Percentiles rank a stretch among this genome's conserved stretches.
Conservation (phyloP, 2,329 filamentous ascomycete genomes). For the Penicillium expansum region DNA sequence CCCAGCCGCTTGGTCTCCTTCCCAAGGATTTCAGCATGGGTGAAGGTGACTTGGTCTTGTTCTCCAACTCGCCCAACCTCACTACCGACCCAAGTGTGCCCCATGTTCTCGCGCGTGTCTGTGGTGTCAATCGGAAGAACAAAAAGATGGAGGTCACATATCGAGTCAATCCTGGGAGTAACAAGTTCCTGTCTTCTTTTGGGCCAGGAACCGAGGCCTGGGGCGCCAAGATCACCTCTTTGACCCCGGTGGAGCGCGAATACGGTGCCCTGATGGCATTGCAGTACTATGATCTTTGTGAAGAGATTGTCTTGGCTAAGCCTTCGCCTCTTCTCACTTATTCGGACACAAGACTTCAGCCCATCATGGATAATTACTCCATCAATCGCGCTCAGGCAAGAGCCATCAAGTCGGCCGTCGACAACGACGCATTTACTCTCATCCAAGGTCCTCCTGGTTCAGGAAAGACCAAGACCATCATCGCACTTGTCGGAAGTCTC, state of each 20-base stretch:
- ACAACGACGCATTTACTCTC: constrained; percentile 95
- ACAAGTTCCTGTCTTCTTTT: constrained; percentile 62
- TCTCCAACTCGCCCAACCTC: constrained; percentile 72
- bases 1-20: constrained; percentile 68
- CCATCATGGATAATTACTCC: constrained; percentile 71
- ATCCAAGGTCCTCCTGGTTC: constrained; percentile 96
- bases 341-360: constrained; percentile 66
- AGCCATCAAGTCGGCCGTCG: constrained; percentile 84
- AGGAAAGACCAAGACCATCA: constrained; percentile 97
- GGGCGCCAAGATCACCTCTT: constrained; percentile 82
- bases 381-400: constrained; percentile 87
- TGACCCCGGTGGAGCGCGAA: constrained; percentile 92
- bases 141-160: constrained; percentile 80
- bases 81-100: constrained; percentile 63
- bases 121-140: constrained; percentile 76
- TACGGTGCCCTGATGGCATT: constrained; percentile 87
- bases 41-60: constrained; percentile 84
- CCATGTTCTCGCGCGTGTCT: constrained; percentile 84
- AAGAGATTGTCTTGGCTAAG: constrained; percentile 83
- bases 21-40: constrained; percentile 69
- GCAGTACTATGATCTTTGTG: constrained; percentile 93
- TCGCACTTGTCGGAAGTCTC: constrained; percentile 89
- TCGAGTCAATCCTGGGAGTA: constrained; percentile 65
- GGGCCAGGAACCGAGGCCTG: constrained; percentile 67
- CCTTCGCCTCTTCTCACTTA: constrained; percentile 86